These are phyloP conservation scores for Aspergillus nanangensis DNA, from an alignment of 495 filamentous ascomycete genomes.

Conservation along the genomic window DNA sequence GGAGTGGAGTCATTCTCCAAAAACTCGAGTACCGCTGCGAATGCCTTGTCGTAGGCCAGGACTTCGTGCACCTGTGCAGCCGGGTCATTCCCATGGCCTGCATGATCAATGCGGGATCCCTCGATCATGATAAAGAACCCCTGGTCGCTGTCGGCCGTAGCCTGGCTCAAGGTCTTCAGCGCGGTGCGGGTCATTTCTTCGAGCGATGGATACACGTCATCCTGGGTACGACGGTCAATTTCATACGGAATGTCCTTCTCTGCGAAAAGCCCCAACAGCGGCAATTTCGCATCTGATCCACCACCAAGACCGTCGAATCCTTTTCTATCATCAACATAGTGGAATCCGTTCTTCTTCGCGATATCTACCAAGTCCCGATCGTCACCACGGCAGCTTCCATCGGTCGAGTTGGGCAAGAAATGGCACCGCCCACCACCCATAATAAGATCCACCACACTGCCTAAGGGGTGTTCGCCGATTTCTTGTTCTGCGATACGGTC, in stretches of 20 bases:
- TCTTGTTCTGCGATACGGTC: slow-evolving; percentile 91
- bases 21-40: slow-evolving; percentile 79
- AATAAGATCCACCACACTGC: slow-evolving; percentile 83
- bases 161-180: slow-evolving; percentile 70
- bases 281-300: slow-evolving; percentile 71
- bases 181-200: slow-evolving; percentile 90
- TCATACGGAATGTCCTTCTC: slow-evolving; percentile 83
- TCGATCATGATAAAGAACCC: slow-evolving; percentile 99
- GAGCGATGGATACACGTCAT: slow-evolving; percentile 79
- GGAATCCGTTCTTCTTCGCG: slow-evolving; percentile 73
- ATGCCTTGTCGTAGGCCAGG: slow-evolving; percentile 83
- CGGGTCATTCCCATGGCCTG: slow-evolving; percentile 91
- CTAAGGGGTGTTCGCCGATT: slow-evolving; percentile 79
- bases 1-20: slow-evolving; percentile 67
- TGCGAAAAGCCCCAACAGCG: slow-evolving; percentile 84
- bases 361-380: slow-evolving; percentile 62
- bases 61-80: slow-evolving; percentile 94
- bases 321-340: slow-evolving; percentile 64
- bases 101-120: slow-evolving; percentile 92
- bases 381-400: slow-evolving; percentile 74
- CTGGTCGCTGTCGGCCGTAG: slow-evolving; percentile 78
- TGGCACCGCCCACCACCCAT: slow-evolving; percentile 90
- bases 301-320: slow-evolving; percentile 73
- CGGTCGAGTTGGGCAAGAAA: slow-evolving; percentile 76
- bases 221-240: slow-evolving; percentile 74